A percentile compares a stretch with the other conserved stretches of the same genome.
phyloP scores from a whole-genome alignment of 257 asterid species.

The Solanum bulbocastanum region DNA sequence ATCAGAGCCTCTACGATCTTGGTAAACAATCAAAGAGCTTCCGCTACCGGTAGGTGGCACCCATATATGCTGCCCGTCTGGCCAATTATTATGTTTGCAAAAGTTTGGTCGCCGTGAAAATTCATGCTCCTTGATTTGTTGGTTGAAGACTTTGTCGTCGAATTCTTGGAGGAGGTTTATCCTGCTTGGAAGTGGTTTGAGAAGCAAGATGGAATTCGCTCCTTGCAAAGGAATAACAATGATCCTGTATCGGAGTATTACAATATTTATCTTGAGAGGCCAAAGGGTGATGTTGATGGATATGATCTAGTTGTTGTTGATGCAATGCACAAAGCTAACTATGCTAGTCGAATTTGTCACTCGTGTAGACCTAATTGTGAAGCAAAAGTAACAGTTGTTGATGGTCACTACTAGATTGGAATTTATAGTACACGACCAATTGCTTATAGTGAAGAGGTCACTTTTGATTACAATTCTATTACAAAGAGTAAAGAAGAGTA shows the following conservation, averaged over 20 bases:
- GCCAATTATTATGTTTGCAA: no score
- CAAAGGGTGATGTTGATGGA: conserved; percentile 99
- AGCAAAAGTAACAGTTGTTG: conserved; percentile 99
- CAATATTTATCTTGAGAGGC: conserved; percentile 96
- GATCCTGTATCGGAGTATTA: conserved; percentile 98
- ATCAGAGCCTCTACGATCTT: no score
- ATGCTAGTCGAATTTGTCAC: conserved; percentile 98
- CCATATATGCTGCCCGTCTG: no score
- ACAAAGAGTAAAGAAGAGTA: conserved; percentile 99
- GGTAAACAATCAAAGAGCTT: no score
- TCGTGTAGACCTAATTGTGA: conserved; percentile 97
- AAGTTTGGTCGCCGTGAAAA: no score
- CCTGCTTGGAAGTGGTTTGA: conserved; percentile 99
- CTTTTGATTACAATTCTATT: conserved; percentile 95
- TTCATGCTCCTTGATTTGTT: no score
- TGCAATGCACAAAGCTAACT: conserved; percentile 99
- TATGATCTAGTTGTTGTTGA: conserved; percentile 95
- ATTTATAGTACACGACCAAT: conserved; percentile 87
- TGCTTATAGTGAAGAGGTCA: conserved; percentile 91
- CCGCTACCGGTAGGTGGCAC: no score
- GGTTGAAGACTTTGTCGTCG: conserved; percentile 98
- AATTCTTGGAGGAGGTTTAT: conserved; percentile 98
- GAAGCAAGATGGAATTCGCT: conserved; percentile 97
- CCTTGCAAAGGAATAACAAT: conserved; percentile 79
- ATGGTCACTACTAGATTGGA: conserved; percentile 98